Evolutionary conservation across 2,329 filamentous ascomycete species (phyloP).

Genomic region (Furcasterigmium furcatum): DNA sequence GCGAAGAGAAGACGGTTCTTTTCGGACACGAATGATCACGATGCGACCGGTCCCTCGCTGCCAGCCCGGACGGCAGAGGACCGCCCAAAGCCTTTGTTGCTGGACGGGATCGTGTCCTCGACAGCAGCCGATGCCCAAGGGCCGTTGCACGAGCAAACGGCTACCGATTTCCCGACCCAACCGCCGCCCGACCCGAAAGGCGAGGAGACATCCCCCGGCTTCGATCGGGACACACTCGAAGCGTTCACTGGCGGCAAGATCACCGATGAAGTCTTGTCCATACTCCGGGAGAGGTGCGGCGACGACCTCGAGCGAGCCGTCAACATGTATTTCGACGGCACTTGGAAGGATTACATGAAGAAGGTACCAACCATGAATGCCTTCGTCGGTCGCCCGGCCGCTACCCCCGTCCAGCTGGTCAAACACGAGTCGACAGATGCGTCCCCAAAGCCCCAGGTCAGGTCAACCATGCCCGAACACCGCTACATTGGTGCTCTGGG

Average conservation of each 20-base stretch:
- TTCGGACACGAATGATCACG: slow-evolving; percentile 30
- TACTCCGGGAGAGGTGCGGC: slow-evolving; percentile 52
- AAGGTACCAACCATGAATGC: slow-evolving; percentile 12
- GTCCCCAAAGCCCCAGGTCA: slow-evolving; percentile 5
- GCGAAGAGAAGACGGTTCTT: slow-evolving; percentile 46
- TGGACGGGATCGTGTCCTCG: too few species aligned
- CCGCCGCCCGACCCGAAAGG: slow-evolving; percentile 11
- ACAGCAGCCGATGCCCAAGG: slow-evolving; percentile 4
- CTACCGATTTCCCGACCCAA: slow-evolving; percentile 14
- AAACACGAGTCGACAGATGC: neutral
- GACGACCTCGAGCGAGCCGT: slow-evolving; percentile 59
- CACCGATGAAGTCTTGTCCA: slow-evolving; percentile 39
- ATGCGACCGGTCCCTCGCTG: too few species aligned
- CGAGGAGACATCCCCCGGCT: slow-evolving; percentile 30
- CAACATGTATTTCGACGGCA: slow-evolving; percentile 69
- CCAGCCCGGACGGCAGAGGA: too few species aligned
- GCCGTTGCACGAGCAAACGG: slow-evolving; percentile 14
- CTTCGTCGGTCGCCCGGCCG: neutral
- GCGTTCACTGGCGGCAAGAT: slow-evolving; percentile 58
- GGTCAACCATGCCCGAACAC: slow-evolving; percentile 27
- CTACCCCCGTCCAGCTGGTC: neutral
- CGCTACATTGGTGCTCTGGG: slow-evolving; percentile 92
- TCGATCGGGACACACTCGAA: slow-evolving; percentile 57
- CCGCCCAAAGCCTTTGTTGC: too few species aligned
- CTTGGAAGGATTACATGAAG: slow-evolving; percentile 52